Percentiles rank a stretch among this genome's conserved stretches.
phyloP scores from a whole-genome alignment of 2,329 filamentous ascomycete species.

The Fusarium albidum region DNA sequence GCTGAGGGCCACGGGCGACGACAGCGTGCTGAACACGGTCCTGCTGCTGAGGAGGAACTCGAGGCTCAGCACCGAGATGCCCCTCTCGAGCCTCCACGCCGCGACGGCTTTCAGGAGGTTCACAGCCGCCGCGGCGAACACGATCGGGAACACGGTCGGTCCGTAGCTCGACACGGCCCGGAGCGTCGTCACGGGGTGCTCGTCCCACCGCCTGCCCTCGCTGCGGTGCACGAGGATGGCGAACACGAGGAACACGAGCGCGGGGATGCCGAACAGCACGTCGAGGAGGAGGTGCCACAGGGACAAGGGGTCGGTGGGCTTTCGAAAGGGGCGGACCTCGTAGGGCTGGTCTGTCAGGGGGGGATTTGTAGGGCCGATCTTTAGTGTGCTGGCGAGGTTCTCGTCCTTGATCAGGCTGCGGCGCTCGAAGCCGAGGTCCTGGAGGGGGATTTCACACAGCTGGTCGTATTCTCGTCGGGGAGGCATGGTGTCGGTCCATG shows the following conservation, averaged over 20 bases:
- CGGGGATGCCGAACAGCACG: slow-evolving; percentile 2
- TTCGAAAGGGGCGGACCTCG: slow-evolving; percentile 1
- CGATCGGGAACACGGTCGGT: slow-evolving; percentile 15
- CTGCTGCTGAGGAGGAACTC: slow-evolving; percentile 18
- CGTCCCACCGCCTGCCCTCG: not conserved
- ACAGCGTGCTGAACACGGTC: slow-evolving; percentile 16
- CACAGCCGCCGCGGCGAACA: slow-evolving; percentile 6
- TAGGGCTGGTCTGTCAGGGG: not conserved
- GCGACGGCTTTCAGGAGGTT: slow-evolving; percentile 10
- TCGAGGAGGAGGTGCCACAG: slow-evolving; percentile 10
- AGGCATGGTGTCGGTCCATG: not conserved
- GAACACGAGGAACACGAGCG: slow-evolving; percentile 3
- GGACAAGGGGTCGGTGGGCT: not conserved
- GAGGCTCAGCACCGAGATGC: slow-evolving; percentile 18
- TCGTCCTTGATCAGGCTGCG: not conserved
- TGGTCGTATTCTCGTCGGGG: not conserved
- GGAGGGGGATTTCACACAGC: not conserved
- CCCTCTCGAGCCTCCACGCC: slow-evolving; percentile 15
- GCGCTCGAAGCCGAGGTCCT: not conserved
- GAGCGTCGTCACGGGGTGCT: not conserved
- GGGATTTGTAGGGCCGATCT: not conserved
- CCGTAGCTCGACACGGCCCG: not conserved
- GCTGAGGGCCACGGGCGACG: slow-evolving; percentile 1
- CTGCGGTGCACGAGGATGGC: not conserved
- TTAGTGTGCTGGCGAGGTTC: not conserved